Percentiles rank a stretch among this genome's conserved stretches.
Evolutionary conservation across 2,329 filamentous ascomycete species (phyloP).

Genomic region (Sclerotinia nivalis): DNA sequence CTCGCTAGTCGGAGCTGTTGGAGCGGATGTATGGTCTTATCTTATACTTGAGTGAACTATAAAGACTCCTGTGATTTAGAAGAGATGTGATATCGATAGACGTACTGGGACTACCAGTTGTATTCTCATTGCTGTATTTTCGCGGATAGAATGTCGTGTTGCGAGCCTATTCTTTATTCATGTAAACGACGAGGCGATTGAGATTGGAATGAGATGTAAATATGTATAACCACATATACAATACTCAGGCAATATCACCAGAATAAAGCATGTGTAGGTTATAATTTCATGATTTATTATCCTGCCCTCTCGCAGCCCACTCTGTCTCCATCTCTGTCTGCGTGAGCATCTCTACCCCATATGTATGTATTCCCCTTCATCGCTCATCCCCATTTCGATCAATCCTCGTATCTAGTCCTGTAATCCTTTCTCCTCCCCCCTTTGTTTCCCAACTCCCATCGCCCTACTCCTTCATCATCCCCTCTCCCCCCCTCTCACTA

Average conservation of each 20-base stretch:
- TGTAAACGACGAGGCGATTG: not conserved
- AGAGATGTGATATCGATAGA: not conserved
- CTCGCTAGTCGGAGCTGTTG: not conserved
- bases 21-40: no score
- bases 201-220: not conserved
- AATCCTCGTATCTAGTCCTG: not conserved
- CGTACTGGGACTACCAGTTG: not conserved
- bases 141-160: not conserved
- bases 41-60: no score
- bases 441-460: no score
- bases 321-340: not conserved
- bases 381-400: not conserved
- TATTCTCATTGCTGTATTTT: not conserved
- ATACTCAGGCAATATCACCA: not conserved
- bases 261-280: not conserved
- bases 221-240: no score
- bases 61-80: not conserved
- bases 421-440: no score
- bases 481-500: not conserved
- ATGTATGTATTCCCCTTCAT: not conserved
- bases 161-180: not conserved
- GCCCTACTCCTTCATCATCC: not conserved
- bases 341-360: not conserved
- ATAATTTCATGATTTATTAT: not conserved
- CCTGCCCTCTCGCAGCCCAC: no score